These are phyloP conservation scores for Whalleya microplaca DNA, from an alignment of 2,329 filamentous ascomycete species.

Conservation along the genomic window DNA sequence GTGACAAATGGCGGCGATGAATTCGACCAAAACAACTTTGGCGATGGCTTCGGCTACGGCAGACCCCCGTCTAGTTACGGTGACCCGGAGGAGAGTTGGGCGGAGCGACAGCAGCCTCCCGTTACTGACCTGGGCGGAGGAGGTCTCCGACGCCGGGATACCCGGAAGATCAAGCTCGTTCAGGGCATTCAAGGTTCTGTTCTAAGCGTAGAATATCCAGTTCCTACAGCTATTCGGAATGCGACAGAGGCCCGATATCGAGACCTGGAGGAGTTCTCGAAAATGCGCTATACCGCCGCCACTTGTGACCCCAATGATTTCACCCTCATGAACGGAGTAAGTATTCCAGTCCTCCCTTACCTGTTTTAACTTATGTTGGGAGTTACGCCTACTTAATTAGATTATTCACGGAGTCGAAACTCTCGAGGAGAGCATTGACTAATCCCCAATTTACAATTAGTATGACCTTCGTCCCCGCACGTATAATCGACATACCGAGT, in stretches of 20 bases:
- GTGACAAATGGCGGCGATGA: not conserved
- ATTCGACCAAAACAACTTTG: not conserved
- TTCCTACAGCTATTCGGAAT: conserved; percentile 93
- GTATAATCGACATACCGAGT: conserved; percentile 95
- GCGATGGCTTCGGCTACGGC: not conserved
- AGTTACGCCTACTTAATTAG: too few species aligned
- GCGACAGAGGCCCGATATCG: conserved; percentile 88
- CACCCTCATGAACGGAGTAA: conserved; percentile 82
- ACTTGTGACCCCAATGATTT: conserved; percentile 97
- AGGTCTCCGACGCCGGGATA: conserved; percentile 84
- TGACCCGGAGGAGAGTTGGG: not conserved
- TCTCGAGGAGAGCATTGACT: too few species aligned
- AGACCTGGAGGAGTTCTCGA: conserved; percentile 90
- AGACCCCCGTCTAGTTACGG: not conserved
- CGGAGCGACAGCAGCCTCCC: not conserved
- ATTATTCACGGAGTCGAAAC: too few species aligned
- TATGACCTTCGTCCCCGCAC: conserved; percentile 94
- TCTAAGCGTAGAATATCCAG: conserved; percentile 91
- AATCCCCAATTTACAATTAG: conserved; percentile 1
- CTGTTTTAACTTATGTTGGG: too few species aligned
- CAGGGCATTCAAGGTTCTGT: conserved; percentile 74
- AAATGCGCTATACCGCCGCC: conserved; percentile 94
- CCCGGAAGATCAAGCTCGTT: conserved; percentile 93
- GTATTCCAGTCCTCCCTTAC: too few species aligned
- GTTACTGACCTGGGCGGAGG: conserved; percentile 35